A percentile compares a stretch with the other conserved stretches of the same genome.
Conservation (phyloP, 169 alveolate species). For the Eimeria sp. region DNA sequence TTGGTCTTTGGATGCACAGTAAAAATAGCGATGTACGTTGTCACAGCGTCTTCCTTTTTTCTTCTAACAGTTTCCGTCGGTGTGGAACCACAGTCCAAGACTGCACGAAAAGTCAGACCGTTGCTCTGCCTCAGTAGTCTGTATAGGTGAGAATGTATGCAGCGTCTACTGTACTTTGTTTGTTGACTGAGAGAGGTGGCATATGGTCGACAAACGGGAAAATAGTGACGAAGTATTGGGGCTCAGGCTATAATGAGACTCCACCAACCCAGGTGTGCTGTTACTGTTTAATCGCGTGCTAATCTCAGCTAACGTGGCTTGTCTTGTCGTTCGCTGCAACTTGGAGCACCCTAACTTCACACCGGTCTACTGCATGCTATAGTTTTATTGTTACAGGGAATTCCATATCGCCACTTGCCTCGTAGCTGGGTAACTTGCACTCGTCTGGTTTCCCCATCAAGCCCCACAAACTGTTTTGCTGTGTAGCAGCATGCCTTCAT, state of each 20-base stretch:
- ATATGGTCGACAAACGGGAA: neutral
- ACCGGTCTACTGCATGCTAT: neutral
- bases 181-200: neutral
- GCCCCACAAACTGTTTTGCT: constrained; percentile 74
- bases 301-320: neutral
- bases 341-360: neutral
- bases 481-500: constrained; percentile 78
- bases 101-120: constrained; percentile 4
- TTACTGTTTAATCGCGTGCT: neutral
- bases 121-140: neutral
- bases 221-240: neutral
- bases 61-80: neutral
- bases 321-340: neutral
- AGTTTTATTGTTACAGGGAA: neutral
- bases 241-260: neutral
- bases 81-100: neutral
- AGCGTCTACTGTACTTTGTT: neutral
- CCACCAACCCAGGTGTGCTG: neutral
- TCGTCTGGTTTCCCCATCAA: constrained; percentile 71
- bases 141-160: neutral
- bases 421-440: constrained; percentile 78
- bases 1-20: constrained; percentile 71
- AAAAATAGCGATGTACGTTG: constrained; percentile 75
- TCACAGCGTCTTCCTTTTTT: constrained; percentile 23
- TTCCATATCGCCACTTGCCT: neutral